These are phyloP conservation scores for Cucumis cinereus DNA, from an alignment of 306 rosid species.

Conservation along the genomic window DNA sequence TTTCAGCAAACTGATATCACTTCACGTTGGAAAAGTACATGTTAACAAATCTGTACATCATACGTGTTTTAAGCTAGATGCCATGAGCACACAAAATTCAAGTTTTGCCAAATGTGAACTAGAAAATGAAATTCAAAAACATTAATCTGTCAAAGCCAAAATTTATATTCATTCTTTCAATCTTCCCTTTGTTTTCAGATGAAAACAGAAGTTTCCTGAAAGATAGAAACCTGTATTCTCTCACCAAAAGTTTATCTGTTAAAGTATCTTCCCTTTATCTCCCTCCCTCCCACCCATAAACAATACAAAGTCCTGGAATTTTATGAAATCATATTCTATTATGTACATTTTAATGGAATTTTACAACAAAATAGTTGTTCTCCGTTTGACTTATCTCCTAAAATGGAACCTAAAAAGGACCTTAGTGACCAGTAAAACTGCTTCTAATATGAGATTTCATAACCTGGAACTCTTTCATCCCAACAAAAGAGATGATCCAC, in stretches of 20 bases:
- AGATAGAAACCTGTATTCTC: background rate
- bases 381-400: background rate
- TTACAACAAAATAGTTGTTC: background rate
- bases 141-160: background rate
- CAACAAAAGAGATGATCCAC: background rate
- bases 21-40: background rate
- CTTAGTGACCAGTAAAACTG: background rate
- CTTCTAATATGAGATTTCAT: background rate
- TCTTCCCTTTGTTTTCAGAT: background rate
- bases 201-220: background rate
- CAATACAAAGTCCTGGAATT: background rate
- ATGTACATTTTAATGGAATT: background rate
- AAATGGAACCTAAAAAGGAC: background rate
- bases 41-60: background rate
- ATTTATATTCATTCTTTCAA: background rate
- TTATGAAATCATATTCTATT: background rate
- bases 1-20: background rate
- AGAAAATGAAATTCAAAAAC: background rate
- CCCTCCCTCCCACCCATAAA: background rate
- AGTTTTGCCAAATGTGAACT: background rate
- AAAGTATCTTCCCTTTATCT: background rate
- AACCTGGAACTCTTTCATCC: background rate
- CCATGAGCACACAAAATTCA: background rate
- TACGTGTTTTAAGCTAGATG: background rate
- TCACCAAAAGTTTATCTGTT: background rate